Evolutionary conservation across 371 early-diverging fungal species (phyloP).

Genomic region (Rhizopus microsporus): DNA sequence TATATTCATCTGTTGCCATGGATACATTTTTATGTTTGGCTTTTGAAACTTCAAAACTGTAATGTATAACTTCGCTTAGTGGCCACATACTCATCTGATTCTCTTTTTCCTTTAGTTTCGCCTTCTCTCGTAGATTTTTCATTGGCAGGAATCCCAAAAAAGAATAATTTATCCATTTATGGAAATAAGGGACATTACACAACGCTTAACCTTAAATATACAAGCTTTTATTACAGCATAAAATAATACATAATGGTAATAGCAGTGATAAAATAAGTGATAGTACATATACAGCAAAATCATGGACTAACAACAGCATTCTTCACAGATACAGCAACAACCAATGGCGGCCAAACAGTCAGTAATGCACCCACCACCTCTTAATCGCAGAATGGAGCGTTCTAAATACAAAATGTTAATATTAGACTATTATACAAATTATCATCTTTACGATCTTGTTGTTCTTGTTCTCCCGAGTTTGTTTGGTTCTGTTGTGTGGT

Average conservation of each 20-base stretch:
- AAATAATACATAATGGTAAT: too few relatives aligned
- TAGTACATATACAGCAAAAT: too few relatives aligned
- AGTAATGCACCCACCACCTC: constrained; percentile 35
- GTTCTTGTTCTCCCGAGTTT: too few relatives aligned
- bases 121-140: too few relatives aligned
- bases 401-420: constrained; percentile 11
- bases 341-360: constrained; percentile 34
- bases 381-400: constrained; percentile 11
- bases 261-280: not conserved
- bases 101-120: too few relatives aligned
- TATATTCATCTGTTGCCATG: too few relatives aligned
- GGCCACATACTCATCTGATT: too few relatives aligned
- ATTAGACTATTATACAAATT: not conserved
- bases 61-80: too few relatives aligned
- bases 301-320: constrained; percentile 20
- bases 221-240: not conserved
- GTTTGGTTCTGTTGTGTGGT: constrained; percentile 5
- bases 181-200: not conserved
- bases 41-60: too few relatives aligned
- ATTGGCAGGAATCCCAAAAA: not conserved
- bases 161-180: not conserved
- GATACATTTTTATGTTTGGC: too few relatives aligned
- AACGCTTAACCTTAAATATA: not conserved
- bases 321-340: constrained; percentile 33
- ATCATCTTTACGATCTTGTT: constrained; percentile 12